Base-by-base conservation (phyloP, 495 filamentous ascomycete species). In the Filosporella fistucella region DNA sequence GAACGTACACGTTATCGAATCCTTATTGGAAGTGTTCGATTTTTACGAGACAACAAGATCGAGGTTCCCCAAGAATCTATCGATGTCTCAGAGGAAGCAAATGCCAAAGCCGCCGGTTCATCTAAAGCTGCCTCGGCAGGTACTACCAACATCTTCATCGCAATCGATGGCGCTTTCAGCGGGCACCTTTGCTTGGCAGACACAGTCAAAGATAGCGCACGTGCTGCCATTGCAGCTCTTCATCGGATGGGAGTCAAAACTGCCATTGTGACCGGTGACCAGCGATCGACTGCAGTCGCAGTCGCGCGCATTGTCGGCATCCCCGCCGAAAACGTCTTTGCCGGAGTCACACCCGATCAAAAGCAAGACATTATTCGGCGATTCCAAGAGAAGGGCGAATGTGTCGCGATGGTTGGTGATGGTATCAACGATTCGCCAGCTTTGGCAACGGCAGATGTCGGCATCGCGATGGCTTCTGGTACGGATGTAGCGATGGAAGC, bases 401-500 rank as follows among this genome's bases (percentile, higher is more conserved):
- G 83, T 42, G 87, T 99, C 18, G 93, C 89, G 55, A 97, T 99
- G 93, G 93, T 97, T 18, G 93, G 93, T 42, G 93, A 99, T 61
- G 93, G 93, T 29, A 96, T 99, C 75, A 99, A 99, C 64, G 93
- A 99, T 71, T 96, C 91, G 0, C 93, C 93, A 1, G 93, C 93
- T 1, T 77, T 99, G 2, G 93, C 91, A 13, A 95, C 89, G 1
- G 90, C 93, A 23, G 79, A 90, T 49, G 82, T 97, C 34, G 93
- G 93, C 48, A 95, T 99, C 57, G 89, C 91, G 14, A 85, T 99
- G 61, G 77, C 86, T 14, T 88, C 83, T 0, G 93, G 93, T 45
- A 97, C 93, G 0, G 93, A 99, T 65, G 91, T 99, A 1, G 93
- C 93, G 30, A 91, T 99, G 82, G 93, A 99, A 69, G 93, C 93